Evolutionary conservation across 257 asterid genomes (phyloP).

Genomic region (Anisodus acutangulus): DNA sequence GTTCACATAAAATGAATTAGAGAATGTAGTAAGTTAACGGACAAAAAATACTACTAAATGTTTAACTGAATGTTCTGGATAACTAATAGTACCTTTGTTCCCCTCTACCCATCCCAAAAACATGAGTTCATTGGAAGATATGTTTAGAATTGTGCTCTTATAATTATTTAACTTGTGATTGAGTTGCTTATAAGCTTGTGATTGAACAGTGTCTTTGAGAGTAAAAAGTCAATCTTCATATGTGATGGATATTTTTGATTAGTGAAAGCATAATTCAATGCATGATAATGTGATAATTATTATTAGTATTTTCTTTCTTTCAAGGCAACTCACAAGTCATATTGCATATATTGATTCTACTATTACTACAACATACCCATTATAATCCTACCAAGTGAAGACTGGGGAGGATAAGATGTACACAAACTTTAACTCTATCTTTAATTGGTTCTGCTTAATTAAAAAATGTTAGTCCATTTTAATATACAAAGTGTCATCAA

Average conservation of each 20-base stretch:
- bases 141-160: background rate
- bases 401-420: no score
- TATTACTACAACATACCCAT: no score
- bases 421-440: no score
- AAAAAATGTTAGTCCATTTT: no score
- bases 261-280: background rate
- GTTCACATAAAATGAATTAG: no score
- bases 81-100: background rate
- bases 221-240: background rate
- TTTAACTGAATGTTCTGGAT: background rate
- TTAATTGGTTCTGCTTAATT: background rate
- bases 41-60: no score
- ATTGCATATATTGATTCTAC: background rate
- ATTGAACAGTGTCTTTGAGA: background rate
- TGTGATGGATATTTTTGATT: background rate
- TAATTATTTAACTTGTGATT: constrained; percentile 7
- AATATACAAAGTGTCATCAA: no score
- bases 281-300: background rate
- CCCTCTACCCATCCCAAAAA: background rate
- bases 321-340: background rate
- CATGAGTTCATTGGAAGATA: background rate
- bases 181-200: background rate
- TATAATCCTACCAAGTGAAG: no score
- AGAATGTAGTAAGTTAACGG: no score
- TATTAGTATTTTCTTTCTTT: background rate